Evolutionary conservation across 768 basidiomycete genomes (phyloP).

Genomic region (Lactifluus subvellereus): DNA sequence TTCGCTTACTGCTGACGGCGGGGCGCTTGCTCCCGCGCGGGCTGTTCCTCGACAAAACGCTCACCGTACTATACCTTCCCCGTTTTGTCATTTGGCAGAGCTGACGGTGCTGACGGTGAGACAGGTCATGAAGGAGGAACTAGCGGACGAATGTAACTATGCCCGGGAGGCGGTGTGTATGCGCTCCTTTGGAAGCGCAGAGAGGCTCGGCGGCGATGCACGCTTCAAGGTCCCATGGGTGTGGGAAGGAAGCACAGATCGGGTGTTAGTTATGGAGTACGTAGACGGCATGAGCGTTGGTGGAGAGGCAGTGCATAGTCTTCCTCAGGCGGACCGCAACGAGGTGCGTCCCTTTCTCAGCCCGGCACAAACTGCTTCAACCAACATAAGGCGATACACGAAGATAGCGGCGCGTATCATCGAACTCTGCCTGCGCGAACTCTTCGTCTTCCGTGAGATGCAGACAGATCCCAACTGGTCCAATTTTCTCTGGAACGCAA

Average conservation of each 20-base stretch:
- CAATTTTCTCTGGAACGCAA: conserved; percentile 86
- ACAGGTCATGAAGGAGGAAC: conserved; percentile 84
- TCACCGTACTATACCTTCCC: conserved; percentile 44
- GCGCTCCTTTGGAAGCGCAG: conserved; percentile 47
- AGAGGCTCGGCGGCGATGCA: conserved; percentile 48
- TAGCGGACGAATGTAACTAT: conserved; percentile 93
- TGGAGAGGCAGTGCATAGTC: conserved; percentile 45
- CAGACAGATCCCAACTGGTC: conserved; percentile 99
- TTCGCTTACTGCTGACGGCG: conserved; percentile 75
- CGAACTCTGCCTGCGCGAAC: conserved; percentile 81
- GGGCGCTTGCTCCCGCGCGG: conserved; percentile 82
- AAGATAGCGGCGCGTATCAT: conserved; percentile 83
- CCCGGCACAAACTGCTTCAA: background rate
- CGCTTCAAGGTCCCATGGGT: conserved; percentile 85
- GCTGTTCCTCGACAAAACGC: conserved; percentile 82
- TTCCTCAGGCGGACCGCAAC: conserved; percentile 62
- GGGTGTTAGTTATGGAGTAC: conserved; percentile 85
- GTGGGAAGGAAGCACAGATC: conserved; percentile 72
- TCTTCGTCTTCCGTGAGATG: conserved; percentile 90
- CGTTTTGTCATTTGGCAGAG: background rate
- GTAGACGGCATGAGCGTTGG: conserved; percentile 81
- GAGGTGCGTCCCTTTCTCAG: conserved; percentile 45
- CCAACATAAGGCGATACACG: background rate
- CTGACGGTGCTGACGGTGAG: background rate
- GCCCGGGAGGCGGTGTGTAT: conserved; percentile 72